Evolutionary conservation across 225 moss, liverwort and hornwort genomes (phyloP).

Genomic region (Lunularia cruciata): DNA sequence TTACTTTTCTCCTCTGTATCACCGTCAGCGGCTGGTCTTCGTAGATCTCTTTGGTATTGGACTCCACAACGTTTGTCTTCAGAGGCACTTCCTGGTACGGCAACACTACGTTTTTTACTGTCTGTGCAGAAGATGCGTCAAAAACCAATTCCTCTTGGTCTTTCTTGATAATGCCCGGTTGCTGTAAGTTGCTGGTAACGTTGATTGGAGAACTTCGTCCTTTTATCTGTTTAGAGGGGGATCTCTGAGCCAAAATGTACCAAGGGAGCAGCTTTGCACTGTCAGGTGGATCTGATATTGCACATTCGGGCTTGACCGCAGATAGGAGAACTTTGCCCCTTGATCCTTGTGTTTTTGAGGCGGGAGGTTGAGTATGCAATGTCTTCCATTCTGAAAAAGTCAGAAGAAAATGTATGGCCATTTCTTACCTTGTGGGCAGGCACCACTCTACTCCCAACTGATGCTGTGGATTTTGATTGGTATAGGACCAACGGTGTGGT

Average conservation of each 20-base stretch:
- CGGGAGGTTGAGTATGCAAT: conserved; percentile 16
- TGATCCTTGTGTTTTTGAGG: conserved; percentile 15
- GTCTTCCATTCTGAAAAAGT: conserved; percentile 14
- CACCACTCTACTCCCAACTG: conserved; percentile 2
- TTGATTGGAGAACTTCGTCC: conserved; percentile 28
- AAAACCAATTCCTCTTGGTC: neutral
- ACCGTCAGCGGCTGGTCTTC: conserved; percentile 39
- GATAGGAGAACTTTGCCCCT: conserved; percentile 19
- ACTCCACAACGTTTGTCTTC: conserved; percentile 2
- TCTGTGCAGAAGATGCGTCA: conserved; percentile 17
- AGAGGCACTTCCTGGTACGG: conserved; percentile 8
- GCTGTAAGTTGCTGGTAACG: conserved; percentile 16
- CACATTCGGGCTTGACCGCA: conserved; percentile 12
- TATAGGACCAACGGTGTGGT: conserved; percentile 47
- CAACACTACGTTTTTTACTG: neutral
- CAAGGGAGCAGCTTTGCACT: conserved; percentile 44
- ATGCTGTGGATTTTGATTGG: conserved; percentile 33
- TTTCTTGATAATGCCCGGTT: conserved; percentile 2
- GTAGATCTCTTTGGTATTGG: conserved; percentile 21
- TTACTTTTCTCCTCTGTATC: conserved; percentile 27
- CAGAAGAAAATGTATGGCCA: conserved; percentile 8
- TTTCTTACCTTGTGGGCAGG: conserved; percentile 20
- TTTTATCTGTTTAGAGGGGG: conserved; percentile 29
- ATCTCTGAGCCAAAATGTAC: conserved; percentile 42
- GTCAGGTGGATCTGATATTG: conserved; percentile 26